Base-by-base conservation (phyloP, 2,329 filamentous ascomycete genomes). In the Arthrobotrys conoides region DNA sequence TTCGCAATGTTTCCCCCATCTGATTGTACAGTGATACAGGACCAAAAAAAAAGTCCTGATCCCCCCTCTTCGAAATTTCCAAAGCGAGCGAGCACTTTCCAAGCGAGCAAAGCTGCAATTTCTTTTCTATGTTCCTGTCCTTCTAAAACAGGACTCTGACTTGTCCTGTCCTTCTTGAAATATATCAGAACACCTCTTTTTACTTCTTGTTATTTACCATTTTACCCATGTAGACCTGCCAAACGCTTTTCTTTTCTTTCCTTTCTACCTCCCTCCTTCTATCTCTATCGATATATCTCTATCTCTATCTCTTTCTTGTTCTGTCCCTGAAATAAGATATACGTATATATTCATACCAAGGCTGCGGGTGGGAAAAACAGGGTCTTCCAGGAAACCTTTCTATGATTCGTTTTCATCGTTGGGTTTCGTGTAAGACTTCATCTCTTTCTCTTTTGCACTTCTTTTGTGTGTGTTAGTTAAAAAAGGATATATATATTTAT, bases 361-460 rank as follows among this genome's bases (percentile, higher is more conserved):
- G 30, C n/a, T 41, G 33, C 53, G 12, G n/a, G 18, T 30, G 33
- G 44, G 38, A 44, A 44, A 66, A 36, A 5, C 3, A 55, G 63
- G 6, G 70, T 67, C 70, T 67, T 73, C 41, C 70, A 30, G 63
- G 70, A 73, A 73, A 73, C 70, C 20, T 30, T 20, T 55, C 70
- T 38, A 73, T 73, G 70, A 30, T 73, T 73, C 51, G 61, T 33
- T 44, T n/a, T 73, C 70, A 73, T 73, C 41, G 70, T 46, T 55
- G 14, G 53, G 61, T 73, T 73, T 73, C 70, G 49, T 66, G 70
- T 4, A 67, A 61, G 70, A 73, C 70, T 61, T 20, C 2, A 4
- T 14, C 36, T 51, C 14, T 38, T 57, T 38, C 36, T 61, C 16
- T 6, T 46, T n/a, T 18, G 5, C 18, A n/a, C 8, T n/a, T 33